Base-by-base conservation (phyloP, 139 green algal genomes). In the Chlorella sp. region DNA sequence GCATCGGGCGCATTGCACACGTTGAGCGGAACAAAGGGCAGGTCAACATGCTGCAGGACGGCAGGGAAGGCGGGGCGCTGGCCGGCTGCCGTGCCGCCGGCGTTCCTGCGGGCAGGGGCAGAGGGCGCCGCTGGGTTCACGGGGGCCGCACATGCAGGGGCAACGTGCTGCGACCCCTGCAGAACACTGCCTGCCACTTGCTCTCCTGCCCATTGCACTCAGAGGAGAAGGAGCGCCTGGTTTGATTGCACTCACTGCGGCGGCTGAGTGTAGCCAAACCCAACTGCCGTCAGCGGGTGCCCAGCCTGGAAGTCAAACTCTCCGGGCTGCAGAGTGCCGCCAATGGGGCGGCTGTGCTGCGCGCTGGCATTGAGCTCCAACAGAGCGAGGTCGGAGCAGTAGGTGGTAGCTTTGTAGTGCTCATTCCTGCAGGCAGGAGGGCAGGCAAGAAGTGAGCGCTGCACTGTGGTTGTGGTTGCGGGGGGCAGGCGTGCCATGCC, bases 291-390 rank as follows among this genome's bases (percentile, higher is more conserved):
- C 43, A 79, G 73, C 16, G 8, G 73, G 44, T 79, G 30, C 44
- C 73, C 73, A 0, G 11, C 22, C 7, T n/a, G 30, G 17, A 43
- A 58, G 8, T 41, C 22, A 8, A 64, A 38, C 16, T 40, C 22
- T 9, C 69, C 69, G 0, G 69, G 73, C 44, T 64, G 43, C 19
- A 81, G 48, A 8, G 74, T 81, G 74, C 74, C 51, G 48, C 48
- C 48, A 16, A 81, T 69, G 51, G 74, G 74, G 19, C 32, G 16
- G 28, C 41, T 38, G 24, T 81, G 74, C n/a, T 40, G 41, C 32
- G 74, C 74, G 22, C 44, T 65, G 46, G 46, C 46, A 48, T 81
- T 81, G 3, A 81, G 74, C 48, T 81, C 74, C 20, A 81, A n/a
- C 34, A 81, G 20, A 0, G 74, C 74, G 1, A 68, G 6, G 26